Base-by-base conservation (phyloP, 1,139 yeast species). In the Trichomonascaceae sp. region DNA sequence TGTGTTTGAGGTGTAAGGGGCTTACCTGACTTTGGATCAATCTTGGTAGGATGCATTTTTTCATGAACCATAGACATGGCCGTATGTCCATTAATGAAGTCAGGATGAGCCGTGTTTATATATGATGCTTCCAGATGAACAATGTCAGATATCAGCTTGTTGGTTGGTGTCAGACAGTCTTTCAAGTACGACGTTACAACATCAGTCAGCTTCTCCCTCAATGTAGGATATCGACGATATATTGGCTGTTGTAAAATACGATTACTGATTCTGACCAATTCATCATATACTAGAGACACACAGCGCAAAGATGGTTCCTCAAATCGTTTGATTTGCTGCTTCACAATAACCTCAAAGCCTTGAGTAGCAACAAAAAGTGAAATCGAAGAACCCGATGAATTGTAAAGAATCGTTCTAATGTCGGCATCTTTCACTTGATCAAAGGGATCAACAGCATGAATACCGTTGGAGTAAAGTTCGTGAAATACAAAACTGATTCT, bases 31-130 rank as follows among this genome's bases (percentile, higher is more conserved):
- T 90, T 90, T 58, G 96, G 96, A 71, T 91, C 97, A 41, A 85
- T 82, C 65, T 86, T 89, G 56, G 86, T 86, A 50, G 96, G 96
- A 66, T 89, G 95, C 73, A 89, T 74, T 70, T 84, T 89, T 60
- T 93, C 98, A 69, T 87, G 91, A 43, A 93, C 96, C 70, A 90
- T 85, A 6, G 91, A 83, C 95, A 93, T 87, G 5, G 99, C 99
- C 67, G 87, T 95, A 45, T 95, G 84, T 46, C 99, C 99, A 69
- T 88, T 91, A 64, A 93, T 79, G 66, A 93, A 81, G 70, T 93
- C 99, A 2, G 99, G 99, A 69, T 93, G 99, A 2, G 96, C 98
- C 17, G 99, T 93, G 71, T 93, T 93, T 61, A 93, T 90, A 72
- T 93, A 93, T 4, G 96, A 87, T 66, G 90, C 95, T 72, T 93